A percentile compares a stretch with the other conserved stretches of the same genome.
Evolutionary conservation across 2,329 filamentous ascomycete genomes (phyloP).

Genomic region (Drechslerella dactyloides): DNA sequence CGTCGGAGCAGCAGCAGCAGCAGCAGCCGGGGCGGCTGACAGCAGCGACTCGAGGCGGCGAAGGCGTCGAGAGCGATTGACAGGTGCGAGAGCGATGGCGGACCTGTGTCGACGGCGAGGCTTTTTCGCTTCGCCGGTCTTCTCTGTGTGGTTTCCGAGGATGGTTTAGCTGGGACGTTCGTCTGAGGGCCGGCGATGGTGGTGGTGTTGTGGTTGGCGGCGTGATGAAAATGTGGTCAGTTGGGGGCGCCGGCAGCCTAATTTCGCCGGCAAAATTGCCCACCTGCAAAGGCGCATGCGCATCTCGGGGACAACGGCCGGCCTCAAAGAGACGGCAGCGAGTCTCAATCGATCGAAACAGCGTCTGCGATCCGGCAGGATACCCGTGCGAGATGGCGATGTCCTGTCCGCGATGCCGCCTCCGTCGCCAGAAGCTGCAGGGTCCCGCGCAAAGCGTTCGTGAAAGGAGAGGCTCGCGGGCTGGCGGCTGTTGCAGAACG

Average conservation of each 20-base stretch:
- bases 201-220: conserved; percentile 2
- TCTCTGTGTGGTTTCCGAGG: background rate
- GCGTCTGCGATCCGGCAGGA: background rate
- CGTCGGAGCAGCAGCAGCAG: no score
- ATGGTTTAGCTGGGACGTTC: background rate
- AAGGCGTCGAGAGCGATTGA: background rate
- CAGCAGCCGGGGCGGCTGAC: background rate
- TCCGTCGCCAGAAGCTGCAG: background rate
- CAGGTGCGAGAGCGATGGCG: background rate
- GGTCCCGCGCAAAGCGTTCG: background rate
- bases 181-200: background rate
- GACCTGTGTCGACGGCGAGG: background rate
- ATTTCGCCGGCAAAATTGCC: conserved; percentile 8
- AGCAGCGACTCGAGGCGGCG: background rate
- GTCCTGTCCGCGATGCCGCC: no score
- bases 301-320: conserved; percentile 7
- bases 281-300: no score
- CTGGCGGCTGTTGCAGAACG: conserved; percentile 24
- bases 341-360: no score
- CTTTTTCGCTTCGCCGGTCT: background rate
- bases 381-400: no score
- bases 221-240: background rate
- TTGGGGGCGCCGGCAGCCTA: conserved; percentile 1
- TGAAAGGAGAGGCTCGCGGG: no score
- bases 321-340: background rate